These are phyloP conservation scores for Globisporangium lucens DNA, from an alignment of 352 stramenopile species.

Conservation along the genomic window DNA sequence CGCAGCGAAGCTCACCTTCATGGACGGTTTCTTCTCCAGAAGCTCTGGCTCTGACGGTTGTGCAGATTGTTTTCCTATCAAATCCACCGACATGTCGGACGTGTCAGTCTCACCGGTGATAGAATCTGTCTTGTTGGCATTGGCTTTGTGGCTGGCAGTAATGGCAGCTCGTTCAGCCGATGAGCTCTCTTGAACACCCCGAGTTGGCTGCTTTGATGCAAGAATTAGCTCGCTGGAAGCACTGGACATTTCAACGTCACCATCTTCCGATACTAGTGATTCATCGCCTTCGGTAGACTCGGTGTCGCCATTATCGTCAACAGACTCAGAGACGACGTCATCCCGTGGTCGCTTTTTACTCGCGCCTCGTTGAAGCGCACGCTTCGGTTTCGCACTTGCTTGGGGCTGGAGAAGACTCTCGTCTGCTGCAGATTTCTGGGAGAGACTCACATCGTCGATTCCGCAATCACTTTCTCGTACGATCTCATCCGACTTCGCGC, in stretches of 20 bases:
- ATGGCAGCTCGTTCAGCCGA: background rate
- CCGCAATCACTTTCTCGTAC: conserved; percentile 50
- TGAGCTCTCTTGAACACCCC: background rate
- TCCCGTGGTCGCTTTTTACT: background rate
- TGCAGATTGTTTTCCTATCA: background rate
- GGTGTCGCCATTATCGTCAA: background rate
- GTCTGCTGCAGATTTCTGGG: conserved; percentile 11
- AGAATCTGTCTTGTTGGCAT: background rate
- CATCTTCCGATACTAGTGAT: background rate
- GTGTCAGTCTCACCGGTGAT: conserved; percentile 9
- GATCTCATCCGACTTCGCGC: conserved; percentile 31
- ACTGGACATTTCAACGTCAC: conserved; percentile 2
- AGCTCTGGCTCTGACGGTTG: background rate
- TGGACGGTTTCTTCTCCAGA: conserved; percentile 14
- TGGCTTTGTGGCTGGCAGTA: background rate
- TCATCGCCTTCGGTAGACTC: conserved; percentile 8
- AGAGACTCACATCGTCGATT: conserved; percentile 24
- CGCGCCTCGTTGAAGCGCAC: background rate
- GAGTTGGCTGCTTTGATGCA: background rate
- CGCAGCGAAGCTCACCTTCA: conserved; percentile 16
- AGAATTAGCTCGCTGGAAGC: background rate
- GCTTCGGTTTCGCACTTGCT: background rate
- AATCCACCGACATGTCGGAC: conserved; percentile 6
- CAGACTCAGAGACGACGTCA: background rate
- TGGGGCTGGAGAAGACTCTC: background rate